Conservation (phyloP, 306 rosid genomes). For the Cercis canadensis region DNA sequence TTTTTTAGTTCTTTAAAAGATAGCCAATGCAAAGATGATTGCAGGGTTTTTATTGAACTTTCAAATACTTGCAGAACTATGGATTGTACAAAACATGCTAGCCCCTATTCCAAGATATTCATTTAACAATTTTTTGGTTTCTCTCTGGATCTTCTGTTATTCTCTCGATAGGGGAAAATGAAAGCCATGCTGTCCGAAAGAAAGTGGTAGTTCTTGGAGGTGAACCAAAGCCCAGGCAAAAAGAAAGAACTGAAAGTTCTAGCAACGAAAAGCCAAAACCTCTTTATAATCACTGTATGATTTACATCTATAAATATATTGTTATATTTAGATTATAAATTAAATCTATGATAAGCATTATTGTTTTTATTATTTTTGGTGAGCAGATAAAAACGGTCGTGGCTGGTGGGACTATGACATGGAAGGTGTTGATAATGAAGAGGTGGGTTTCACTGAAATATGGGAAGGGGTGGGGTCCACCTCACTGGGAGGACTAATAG, state of each 20-base stretch:
- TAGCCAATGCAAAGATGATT: conserved; percentile 18
- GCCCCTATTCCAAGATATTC: background rate
- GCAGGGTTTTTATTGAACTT: conserved; percentile 16
- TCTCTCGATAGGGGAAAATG: conserved; percentile 46
- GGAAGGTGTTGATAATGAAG: conserved; percentile 91
- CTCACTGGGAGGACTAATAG: conserved; percentile 76
- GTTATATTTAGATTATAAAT: background rate
- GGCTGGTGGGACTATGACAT: conserved; percentile 93
- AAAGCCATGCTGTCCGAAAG: conserved; percentile 46
- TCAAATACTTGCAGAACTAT: conserved; percentile 20
- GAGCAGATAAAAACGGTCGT: conserved; percentile 79
- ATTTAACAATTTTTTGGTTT: conserved; percentile 11
- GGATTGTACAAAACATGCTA: conserved; percentile 29
- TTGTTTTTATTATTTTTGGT: conserved; percentile 4
- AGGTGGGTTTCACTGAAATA: conserved; percentile 73
- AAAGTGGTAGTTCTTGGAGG: conserved; percentile 72
- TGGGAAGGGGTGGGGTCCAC: conserved; percentile 99
- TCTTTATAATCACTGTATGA: conserved; percentile 82
- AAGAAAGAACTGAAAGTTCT: conserved; percentile 36
- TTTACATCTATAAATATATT: conserved; percentile 9
- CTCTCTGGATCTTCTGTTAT: conserved; percentile 20
- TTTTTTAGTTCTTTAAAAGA: conserved; percentile 15
- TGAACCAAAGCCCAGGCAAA: conserved; percentile 54
- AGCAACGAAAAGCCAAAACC: conserved; percentile 54
- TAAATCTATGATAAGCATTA: conserved; percentile 17